These are phyloP conservation scores for Kokia cookei DNA, from an alignment of 441 rosid species.

Conservation along the genomic window DNA sequence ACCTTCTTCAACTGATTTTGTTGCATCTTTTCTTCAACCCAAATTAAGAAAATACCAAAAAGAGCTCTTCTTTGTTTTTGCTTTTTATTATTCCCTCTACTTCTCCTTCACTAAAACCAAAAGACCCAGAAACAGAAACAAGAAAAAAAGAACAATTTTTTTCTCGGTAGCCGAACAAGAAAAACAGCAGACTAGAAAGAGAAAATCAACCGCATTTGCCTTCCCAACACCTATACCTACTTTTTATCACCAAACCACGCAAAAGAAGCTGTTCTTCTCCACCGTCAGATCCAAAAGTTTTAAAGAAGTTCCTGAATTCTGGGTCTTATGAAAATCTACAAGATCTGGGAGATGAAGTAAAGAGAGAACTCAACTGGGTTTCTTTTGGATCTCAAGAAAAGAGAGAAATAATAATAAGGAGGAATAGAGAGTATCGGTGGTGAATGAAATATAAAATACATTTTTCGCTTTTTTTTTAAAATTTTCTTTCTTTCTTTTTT, in stretches of 20 bases:
- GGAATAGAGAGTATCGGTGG: neutral
- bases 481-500: neutral
- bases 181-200: neutral
- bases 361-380: slow-evolving; percentile 1
- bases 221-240: slow-evolving; percentile 18
- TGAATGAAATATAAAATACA: neutral
- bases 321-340: neutral
- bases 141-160: neutral
- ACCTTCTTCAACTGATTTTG: slow-evolving; percentile 64
- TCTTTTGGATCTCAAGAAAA: slow-evolving; percentile 2
- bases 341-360: slow-evolving; percentile 2
- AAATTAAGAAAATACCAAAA: slow-evolving; percentile 2
- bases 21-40: slow-evolving; percentile 43
- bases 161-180: slow-evolving; percentile 10
- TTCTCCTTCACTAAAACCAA: slow-evolving; percentile 5
- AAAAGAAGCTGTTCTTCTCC: neutral
- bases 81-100: neutral
- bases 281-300: neutral
- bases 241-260: slow-evolving; percentile 11
- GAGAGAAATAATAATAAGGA: neutral
- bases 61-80: slow-evolving; percentile 1
- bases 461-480: neutral
- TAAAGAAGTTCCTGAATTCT: slow-evolving; percentile 10
- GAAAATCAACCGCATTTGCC: slow-evolving; percentile 24
- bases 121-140: slow-evolving; percentile 4